Conservation (phyloP, 2,329 filamentous ascomycete species). For the Stylonectria norvegica region DNA sequence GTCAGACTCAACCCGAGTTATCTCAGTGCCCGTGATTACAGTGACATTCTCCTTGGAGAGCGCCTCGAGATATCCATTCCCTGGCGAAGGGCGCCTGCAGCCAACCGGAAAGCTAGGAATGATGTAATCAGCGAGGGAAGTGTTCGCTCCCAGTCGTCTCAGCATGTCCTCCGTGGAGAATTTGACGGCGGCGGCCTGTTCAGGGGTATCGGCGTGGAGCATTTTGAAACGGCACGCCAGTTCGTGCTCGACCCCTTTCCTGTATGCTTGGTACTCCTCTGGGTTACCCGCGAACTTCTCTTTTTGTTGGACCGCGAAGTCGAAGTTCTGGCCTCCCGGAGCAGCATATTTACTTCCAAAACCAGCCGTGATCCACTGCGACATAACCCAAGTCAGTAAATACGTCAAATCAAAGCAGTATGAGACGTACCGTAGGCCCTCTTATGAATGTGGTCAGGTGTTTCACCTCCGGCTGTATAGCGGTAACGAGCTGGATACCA, state of each 20-base stretch:
- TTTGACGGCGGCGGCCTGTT: neutral
- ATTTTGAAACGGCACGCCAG: neutral
- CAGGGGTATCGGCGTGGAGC: neutral
- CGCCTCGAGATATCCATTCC: constrained; percentile 2
- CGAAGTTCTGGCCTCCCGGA: constrained; percentile 1
- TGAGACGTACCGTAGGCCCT: neutral
- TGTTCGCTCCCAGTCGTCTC: neutral
- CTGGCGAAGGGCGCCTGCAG: constrained; percentile 3
- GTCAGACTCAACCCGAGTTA: neutral
- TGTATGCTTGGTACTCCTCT: neutral
- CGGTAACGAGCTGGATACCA: constrained; percentile 3
- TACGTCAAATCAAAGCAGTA: neutral
- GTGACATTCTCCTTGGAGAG: neutral
- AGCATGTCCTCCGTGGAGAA: neutral
- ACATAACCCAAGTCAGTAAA: neutral
- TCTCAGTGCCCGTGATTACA: neutral
- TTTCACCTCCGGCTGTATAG: neutral
- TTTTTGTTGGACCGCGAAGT: neutral
- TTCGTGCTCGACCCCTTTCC: neutral
- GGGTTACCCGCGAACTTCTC: neutral
- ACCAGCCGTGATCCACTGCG: neutral
- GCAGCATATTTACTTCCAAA: neutral
- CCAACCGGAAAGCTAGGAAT: constrained; percentile 4
- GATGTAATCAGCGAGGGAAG: neutral
- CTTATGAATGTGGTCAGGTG: neutral